Percentiles rank a stretch among this genome's conserved stretches.
Conservation (phyloP, 495 filamentous ascomycete genomes). For the Neurospora tetraspora region DNA sequence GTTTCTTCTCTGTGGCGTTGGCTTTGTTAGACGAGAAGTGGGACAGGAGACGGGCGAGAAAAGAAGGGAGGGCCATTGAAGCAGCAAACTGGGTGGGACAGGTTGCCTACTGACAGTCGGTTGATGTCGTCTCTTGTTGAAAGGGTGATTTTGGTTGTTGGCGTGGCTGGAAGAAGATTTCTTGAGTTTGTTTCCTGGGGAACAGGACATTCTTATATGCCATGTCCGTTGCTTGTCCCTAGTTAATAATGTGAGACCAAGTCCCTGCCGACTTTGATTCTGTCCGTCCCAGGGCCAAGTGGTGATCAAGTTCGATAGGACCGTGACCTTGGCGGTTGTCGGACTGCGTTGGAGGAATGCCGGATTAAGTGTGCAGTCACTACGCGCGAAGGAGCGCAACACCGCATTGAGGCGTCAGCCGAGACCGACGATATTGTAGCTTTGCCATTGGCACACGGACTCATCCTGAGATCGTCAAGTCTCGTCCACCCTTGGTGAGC, state of each 20-base stretch:
- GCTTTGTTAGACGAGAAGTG: constrained; percentile 12
- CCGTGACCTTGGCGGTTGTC: constrained; percentile 13
- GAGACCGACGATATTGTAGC: background rate
- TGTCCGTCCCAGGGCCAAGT: background rate
- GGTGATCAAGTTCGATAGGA: constrained; percentile 1
- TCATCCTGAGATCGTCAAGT: background rate
- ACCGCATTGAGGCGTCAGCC: background rate
- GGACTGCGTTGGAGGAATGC: constrained; percentile 41
- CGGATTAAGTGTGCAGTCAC: constrained; percentile 19
- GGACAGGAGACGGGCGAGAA: constrained; percentile 21
- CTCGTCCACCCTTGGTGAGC: background rate
- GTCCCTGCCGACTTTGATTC: background rate
- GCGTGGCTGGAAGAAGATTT: background rate
- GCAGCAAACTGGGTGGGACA: constrained; percentile 1
- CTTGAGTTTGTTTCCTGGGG: background rate
- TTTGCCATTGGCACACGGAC: background rate
- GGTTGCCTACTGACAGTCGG: background rate
- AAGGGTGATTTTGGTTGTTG: background rate
- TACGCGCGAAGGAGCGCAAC: background rate
- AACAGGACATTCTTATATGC: background rate
- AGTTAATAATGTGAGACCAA: constrained; percentile 13
- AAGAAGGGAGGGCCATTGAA: constrained; percentile 14
- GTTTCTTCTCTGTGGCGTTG: constrained; percentile 11
- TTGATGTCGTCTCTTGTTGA: background rate
- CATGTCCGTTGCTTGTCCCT: background rate